These are phyloP conservation scores for Fagopyrum homotropicum DNA, from an alignment of 148 eudicot species.

Conservation along the genomic window DNA sequence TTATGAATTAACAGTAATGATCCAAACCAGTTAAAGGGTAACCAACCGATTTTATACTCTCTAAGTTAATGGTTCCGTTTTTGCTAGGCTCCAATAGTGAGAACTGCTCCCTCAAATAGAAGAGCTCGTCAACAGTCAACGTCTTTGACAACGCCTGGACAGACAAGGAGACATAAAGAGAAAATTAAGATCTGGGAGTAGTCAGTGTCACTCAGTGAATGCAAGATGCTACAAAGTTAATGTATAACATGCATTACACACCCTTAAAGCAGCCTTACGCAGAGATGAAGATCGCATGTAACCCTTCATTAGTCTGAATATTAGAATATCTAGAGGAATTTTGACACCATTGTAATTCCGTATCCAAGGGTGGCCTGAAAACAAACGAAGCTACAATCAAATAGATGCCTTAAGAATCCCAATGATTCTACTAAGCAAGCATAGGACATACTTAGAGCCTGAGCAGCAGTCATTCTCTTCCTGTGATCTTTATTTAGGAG, in stretches of 20 bases:
- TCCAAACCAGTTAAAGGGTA: background rate
- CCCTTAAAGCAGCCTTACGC: constrained; percentile 73
- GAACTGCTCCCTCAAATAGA: constrained; percentile 49
- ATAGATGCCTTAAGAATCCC: background rate
- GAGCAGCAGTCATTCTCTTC: constrained; percentile 55
- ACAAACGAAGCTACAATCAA: background rate
- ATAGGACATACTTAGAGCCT: constrained; percentile 47
- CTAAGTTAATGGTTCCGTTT: constrained; percentile 34
- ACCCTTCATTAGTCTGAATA: constrained; percentile 54
- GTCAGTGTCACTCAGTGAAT: background rate
- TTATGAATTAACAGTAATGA: background rate
- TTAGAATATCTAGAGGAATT: constrained; percentile 40
- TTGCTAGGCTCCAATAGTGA: constrained; percentile 36
- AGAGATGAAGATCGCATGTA: constrained; percentile 57
- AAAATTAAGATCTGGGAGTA: background rate
- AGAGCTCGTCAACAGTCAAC: constrained; percentile 39
- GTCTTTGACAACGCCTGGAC: constrained; percentile 54
- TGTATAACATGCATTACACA: constrained; percentile 24
- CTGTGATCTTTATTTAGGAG: constrained; percentile 46
- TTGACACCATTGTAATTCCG: constrained; percentile 29
- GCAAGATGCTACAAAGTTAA: constrained; percentile 4
- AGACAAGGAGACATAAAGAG: background rate
- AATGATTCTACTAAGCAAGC: background rate
- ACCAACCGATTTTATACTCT: constrained; percentile 34
- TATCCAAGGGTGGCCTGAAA: constrained; percentile 60